Percentiles rank a stretch among this genome's conserved stretches.
phyloP scores from a whole-genome alignment of 2,329 filamentous ascomycete species.

The Triangularia verruculosa region DNA sequence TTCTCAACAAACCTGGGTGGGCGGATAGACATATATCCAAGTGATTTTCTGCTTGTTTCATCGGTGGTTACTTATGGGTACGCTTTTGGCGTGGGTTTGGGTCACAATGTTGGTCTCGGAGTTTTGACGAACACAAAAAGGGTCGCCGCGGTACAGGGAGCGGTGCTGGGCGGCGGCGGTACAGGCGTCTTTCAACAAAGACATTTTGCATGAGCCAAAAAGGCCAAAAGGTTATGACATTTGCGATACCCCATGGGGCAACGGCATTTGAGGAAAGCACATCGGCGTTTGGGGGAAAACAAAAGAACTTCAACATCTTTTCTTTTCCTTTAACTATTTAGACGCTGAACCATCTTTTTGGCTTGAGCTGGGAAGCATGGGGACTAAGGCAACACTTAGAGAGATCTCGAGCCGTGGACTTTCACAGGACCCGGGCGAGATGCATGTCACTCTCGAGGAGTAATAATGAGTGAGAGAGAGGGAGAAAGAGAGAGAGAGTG shows the following conservation, averaged over 20 bases:
- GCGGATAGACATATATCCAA: slow-evolving; percentile 31
- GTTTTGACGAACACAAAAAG: slow-evolving; percentile 25
- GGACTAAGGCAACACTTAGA: slow-evolving; percentile 6
- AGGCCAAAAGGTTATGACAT: slow-evolving; percentile 27
- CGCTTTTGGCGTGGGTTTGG: slow-evolving; percentile 15
- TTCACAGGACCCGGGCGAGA: not conserved
- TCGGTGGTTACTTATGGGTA: slow-evolving; percentile 18
- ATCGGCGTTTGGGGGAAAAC: slow-evolving; percentile 35
- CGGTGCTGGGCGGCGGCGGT: slow-evolving; percentile 17
- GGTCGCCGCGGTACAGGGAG: slow-evolving; percentile 22
- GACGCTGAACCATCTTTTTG: slow-evolving; percentile 29
- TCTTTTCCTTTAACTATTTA: slow-evolving; percentile 30
- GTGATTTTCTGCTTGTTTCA: slow-evolving; percentile 22
- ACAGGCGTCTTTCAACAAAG: slow-evolving; percentile 38
- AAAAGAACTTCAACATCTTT: slow-evolving; percentile 39
- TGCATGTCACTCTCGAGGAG: not conserved
- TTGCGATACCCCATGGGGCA: slow-evolving; percentile 34
- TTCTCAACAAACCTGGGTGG: slow-evolving; percentile 37
- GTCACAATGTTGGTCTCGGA: slow-evolving; percentile 18
- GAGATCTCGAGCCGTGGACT: slow-evolving; percentile 2
- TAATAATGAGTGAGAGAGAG: not conserved
- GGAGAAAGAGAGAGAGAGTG: too few relatives aligned
- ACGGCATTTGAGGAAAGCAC: slow-evolving; percentile 30
- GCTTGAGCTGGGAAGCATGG: slow-evolving; percentile 23
- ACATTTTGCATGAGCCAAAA: slow-evolving; percentile 32